phyloP scores from a whole-genome alignment of 2,329 filamentous ascomycete genomes.

The Fusarium piperis region DNA sequence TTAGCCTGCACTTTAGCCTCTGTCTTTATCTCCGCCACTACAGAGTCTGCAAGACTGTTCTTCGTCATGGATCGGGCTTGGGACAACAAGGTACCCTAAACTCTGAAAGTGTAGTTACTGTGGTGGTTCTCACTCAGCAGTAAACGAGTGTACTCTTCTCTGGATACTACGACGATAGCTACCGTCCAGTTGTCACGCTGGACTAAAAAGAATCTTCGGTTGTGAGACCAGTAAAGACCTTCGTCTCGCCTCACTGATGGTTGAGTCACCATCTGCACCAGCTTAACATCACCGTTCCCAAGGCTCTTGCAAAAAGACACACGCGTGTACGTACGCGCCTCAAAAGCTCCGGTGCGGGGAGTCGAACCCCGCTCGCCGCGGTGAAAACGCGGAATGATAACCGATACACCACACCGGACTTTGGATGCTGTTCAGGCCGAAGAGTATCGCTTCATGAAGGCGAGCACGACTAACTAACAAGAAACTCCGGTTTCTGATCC shows the following conservation, averaged over 20 bases:
- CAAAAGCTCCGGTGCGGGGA: not conserved
- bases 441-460: not conserved
- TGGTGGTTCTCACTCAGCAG: not conserved
- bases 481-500: not conserved
- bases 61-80: not conserved
- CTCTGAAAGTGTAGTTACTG: not conserved
- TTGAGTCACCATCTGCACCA: not conserved
- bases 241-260: too few species aligned
- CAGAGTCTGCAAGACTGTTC: not conserved
- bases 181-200: not conserved
- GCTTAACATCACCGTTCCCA: not conserved
- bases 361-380: conserved; percentile 3
- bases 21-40: rapidly evolving
- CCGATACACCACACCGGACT: conserved; percentile 2
- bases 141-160: not conserved
- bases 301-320: not conserved
- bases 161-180: not conserved
- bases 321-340: not conserved
- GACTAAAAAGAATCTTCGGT: not conserved
- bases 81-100: not conserved
- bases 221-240: not conserved
- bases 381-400: conserved; percentile 5
- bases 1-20: not conserved
- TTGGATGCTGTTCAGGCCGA: not conserved
- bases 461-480: not conserved